Percentiles rank a stretch among this genome's conserved stretches.
These are phyloP conservation scores for Dipteronia sinensis DNA, from an alignment of 345 rosid species.

Conservation along the genomic window DNA sequence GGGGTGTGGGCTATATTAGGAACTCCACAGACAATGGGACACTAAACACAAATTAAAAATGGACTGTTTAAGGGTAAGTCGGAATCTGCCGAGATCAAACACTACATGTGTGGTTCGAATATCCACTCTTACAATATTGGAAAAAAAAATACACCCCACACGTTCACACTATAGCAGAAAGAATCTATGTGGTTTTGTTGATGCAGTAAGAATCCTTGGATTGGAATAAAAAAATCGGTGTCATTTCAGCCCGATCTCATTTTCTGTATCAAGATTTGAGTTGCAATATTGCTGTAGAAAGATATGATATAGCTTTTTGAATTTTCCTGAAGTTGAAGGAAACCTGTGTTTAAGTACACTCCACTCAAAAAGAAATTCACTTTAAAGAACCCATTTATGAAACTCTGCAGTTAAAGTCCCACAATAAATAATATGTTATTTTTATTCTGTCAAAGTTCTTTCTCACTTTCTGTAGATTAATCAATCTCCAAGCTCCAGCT, in stretches of 20 bases:
- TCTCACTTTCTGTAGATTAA: not conserved
- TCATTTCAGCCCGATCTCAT: not conserved
- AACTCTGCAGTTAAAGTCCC: not conserved
- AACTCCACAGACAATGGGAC: too few species aligned
- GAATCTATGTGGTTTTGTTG: not conserved
- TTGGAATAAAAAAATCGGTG: not conserved
- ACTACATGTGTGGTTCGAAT: too few species aligned
- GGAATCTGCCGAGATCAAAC: too few species aligned
- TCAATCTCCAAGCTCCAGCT: not conserved
- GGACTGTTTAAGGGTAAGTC: too few species aligned
- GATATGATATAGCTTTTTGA: too few species aligned
- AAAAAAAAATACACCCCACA: too few species aligned
- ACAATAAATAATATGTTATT: not conserved
- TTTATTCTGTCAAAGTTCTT: not conserved
- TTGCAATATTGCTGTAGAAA: not conserved
- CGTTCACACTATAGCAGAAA: not conserved
- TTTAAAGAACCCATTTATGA: not conserved
- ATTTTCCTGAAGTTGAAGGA: too few species aligned
- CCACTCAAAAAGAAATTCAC: not conserved
- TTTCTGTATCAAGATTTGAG: not conserved
- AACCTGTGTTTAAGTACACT: too few species aligned
- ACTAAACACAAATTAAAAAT: too few species aligned
- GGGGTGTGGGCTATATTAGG: not conserved
- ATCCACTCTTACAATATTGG: too few species aligned
- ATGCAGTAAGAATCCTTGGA: not conserved